phyloP scores from a whole-genome alignment of 2,329 filamentous ascomycete genomes.

The Cladosporium oxysporum region DNA sequence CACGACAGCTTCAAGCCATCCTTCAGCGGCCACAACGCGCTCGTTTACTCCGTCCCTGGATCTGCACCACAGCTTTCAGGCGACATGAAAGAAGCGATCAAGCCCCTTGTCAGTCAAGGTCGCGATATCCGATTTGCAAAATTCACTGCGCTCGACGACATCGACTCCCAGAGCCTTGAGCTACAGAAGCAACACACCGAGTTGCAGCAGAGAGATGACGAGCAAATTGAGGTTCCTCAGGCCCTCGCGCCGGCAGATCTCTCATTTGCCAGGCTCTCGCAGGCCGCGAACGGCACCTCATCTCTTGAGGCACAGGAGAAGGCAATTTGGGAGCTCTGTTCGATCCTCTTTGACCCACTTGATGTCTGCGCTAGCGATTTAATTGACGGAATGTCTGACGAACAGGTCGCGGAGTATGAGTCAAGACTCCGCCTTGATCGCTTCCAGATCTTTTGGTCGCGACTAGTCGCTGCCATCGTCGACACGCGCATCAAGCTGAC shows the following conservation, averaged over 20 bases:
- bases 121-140: constrained; percentile 67
- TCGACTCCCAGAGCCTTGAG: constrained; percentile 34
- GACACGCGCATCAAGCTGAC: constrained; percentile 57
- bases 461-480: constrained; percentile 42
- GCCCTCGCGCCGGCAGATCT: constrained; percentile 53
- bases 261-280: constrained; percentile 54
- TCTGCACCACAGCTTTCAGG: constrained; percentile 45
- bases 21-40: constrained; percentile 73
- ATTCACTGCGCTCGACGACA: constrained; percentile 53
- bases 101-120: constrained; percentile 62
- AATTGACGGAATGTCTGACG: constrained; percentile 44
- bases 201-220: neutral
- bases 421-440: constrained; percentile 54
- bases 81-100: constrained; percentile 56
- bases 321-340: constrained; percentile 80
- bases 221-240: constrained; percentile 55
- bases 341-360: constrained; percentile 80
- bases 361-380: constrained; percentile 30
- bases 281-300: constrained; percentile 27
- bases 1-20: constrained; percentile 74
- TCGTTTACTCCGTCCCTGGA: constrained; percentile 63
- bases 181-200: constrained; percentile 27
- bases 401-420: constrained; percentile 44
- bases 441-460: constrained; percentile 67
- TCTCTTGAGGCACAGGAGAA: constrained; percentile 60